Evolutionary conservation across 2,329 filamentous ascomycete species (phyloP).

Genomic region (Diplodia mutila): DNA sequence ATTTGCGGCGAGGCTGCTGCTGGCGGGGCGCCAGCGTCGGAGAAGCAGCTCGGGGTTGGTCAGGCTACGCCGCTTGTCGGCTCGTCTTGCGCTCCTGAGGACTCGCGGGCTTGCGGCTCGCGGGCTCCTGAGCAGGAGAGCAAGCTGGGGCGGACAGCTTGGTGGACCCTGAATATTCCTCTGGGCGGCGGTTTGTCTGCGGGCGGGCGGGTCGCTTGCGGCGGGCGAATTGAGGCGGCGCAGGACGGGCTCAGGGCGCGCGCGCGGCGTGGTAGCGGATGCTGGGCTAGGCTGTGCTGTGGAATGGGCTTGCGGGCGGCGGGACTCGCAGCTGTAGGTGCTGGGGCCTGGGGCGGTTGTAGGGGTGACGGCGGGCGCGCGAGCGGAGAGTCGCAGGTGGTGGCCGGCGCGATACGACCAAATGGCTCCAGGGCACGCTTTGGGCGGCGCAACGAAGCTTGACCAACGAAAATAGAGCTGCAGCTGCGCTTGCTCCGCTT

Average conservation of each 20-base stretch:
- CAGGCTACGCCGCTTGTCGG: neutral
- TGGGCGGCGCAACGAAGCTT: constrained; percentile 19
- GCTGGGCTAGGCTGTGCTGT: constrained; percentile 11
- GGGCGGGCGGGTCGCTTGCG: constrained; percentile 11
- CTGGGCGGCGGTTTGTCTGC: neutral
- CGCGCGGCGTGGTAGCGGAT: constrained; percentile 12
- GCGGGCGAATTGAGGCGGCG: constrained; percentile 15
- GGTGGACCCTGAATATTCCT: neutral
- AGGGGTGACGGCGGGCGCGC: constrained; percentile 24
- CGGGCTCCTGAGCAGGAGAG: constrained; percentile 18
- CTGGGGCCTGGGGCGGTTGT: constrained; percentile 9
- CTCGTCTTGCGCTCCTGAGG: constrained; percentile 8
- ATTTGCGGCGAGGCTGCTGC: constrained; percentile 54
- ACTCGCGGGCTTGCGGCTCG: constrained; percentile 17
- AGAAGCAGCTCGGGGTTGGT: neutral
- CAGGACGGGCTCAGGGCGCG: constrained; percentile 2
- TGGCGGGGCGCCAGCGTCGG: constrained; percentile 19
- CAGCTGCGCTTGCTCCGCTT: constrained; percentile 18
- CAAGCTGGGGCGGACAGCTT: neutral
- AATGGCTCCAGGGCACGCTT: constrained; percentile 17
- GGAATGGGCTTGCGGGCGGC: neutral
- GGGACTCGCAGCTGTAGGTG: neutral
- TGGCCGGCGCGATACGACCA: constrained; percentile 22
- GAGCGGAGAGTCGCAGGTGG: constrained; percentile 21
- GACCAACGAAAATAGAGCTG: constrained; percentile 24